Percentiles rank a stretch among this genome's conserved stretches.
phyloP scores from a whole-genome alignment of 352 stramenopile species.

The Phytophthora litchii region DNA sequence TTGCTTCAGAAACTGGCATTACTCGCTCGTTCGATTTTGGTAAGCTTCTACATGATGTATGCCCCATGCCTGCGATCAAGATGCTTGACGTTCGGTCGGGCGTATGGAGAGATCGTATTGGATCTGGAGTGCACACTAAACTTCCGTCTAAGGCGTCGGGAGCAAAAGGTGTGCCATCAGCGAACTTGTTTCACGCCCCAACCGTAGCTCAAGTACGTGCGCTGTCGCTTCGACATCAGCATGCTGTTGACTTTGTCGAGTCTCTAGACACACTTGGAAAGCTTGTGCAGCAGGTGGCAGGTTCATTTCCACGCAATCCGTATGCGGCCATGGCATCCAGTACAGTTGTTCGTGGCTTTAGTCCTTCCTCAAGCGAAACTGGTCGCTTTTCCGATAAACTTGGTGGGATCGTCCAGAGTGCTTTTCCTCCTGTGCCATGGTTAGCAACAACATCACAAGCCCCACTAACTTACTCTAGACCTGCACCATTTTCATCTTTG shows the following conservation, averaged over 20 bases:
- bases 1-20: constrained; percentile 1
- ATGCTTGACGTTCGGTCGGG: constrained; percentile 73
- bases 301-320: constrained; percentile 28
- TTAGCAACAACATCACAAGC: constrained; percentile 14
- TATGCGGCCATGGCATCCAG: constrained; percentile 27
- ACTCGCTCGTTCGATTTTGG: constrained; percentile 56
- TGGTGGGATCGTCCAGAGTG: constrained; percentile 15
- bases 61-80: constrained; percentile 58
- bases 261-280: constrained; percentile 25
- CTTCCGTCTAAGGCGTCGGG: constrained; percentile 5
- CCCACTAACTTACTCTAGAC: constrained; percentile 20
- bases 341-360: constrained; percentile 35
- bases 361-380: constrained; percentile 5
- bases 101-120: constrained; percentile 26
- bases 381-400: constrained; percentile 26
- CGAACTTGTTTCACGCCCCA: constrained; percentile 34
- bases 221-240: constrained; percentile 19
- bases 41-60: constrained; percentile 64
- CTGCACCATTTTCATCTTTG: constrained; percentile 28
- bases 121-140: constrained; percentile 12
- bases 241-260: constrained; percentile 6
- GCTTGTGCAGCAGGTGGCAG: constrained; percentile 29
- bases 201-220: constrained; percentile 23
- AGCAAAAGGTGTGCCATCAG: constrained; percentile 10
- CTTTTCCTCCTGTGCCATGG: constrained; percentile 35